phyloP scores from a whole-genome alignment of 805 yeast species.

The Monosporozyma yasuniensis region DNA sequence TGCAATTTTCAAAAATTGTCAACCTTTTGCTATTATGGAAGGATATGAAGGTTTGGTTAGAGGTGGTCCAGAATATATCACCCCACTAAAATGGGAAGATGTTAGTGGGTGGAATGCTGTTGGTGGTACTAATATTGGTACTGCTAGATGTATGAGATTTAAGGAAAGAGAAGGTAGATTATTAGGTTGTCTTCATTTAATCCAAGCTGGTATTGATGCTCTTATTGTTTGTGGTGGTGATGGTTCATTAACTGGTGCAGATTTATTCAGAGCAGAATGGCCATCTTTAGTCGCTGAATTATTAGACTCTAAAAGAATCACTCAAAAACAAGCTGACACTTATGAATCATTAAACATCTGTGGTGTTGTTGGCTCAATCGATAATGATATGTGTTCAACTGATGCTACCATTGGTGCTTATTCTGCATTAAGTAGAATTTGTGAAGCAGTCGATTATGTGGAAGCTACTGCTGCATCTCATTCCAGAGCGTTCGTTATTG shows the following conservation, averaged over 20 bases:
- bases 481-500: constrained; percentile 74
- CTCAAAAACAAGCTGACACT: constrained; percentile 37
- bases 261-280: constrained; percentile 67
- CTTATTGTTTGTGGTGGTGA: constrained; percentile 77
- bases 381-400: constrained; percentile 69
- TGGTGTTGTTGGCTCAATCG: constrained; percentile 73
- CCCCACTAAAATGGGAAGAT: constrained; percentile 59
- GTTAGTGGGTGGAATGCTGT: constrained; percentile 59
- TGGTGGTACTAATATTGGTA: constrained; percentile 74
- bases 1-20: constrained; percentile 52
- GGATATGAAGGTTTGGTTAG: constrained; percentile 67
- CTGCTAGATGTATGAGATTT: constrained; percentile 64
- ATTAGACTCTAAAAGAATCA: constrained; percentile 36
- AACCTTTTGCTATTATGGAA: constrained; percentile 57
- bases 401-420: constrained; percentile 76
- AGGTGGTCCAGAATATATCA: constrained; percentile 46
- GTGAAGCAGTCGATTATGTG: constrained; percentile 64
- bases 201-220: constrained; percentile 64
- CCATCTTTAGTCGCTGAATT: constrained; percentile 57
- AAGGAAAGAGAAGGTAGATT: constrained; percentile 58
- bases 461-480: constrained; percentile 81
- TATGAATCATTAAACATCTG: constrained; percentile 54
- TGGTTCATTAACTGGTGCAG: constrained; percentile 77
- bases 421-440: constrained; percentile 65
- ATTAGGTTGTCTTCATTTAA: constrained; percentile 52